Conservation (phyloP, 2,329 filamentous ascomycete species). For the Lasiodiplodia theobromae region DNA sequence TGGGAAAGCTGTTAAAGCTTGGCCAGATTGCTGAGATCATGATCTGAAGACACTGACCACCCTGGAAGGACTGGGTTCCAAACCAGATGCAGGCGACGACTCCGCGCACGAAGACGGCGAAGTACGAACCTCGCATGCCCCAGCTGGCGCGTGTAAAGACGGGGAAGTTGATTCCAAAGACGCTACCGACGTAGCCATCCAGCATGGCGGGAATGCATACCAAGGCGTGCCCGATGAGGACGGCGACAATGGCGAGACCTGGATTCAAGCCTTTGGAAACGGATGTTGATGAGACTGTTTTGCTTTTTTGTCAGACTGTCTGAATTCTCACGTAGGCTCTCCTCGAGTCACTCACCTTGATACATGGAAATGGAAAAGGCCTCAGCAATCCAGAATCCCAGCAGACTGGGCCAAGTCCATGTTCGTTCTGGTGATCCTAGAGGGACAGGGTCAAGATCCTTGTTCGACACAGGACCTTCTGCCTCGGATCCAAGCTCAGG, state of each 20-base stretch:
- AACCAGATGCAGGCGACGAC: constrained; percentile 26
- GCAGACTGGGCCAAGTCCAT: constrained; percentile 35
- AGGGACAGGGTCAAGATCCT: constrained; percentile 32
- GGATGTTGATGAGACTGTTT: constrained; percentile 32
- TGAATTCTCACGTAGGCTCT: not conserved
- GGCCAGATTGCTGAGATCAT: constrained; percentile 34
- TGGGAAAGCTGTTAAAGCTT: constrained; percentile 28
- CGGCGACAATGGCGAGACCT: constrained; percentile 34
- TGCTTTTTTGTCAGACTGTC: not conserved
- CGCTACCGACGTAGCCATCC: constrained; percentile 20
- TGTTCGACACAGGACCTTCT: constrained; percentile 29
- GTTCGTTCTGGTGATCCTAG: constrained; percentile 32
- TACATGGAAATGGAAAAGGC: constrained; percentile 35
- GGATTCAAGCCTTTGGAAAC: constrained; percentile 35
- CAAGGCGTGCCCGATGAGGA: constrained; percentile 34
- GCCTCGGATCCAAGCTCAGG: constrained; percentile 11
- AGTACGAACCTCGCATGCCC: constrained; percentile 29
- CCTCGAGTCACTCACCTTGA: constrained; percentile 23
- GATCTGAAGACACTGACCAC: constrained; percentile 38
- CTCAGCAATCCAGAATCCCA: constrained; percentile 36
- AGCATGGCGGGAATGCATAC: constrained; percentile 33
- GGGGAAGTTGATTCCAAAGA: constrained; percentile 32
- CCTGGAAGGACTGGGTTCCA: constrained; percentile 29
- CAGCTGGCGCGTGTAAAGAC: constrained; percentile 35
- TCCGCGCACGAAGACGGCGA: constrained; percentile 26